Base-by-base conservation (phyloP, 2,329 filamentous ascomycete species). In the Fusarium metavorans region DNA sequence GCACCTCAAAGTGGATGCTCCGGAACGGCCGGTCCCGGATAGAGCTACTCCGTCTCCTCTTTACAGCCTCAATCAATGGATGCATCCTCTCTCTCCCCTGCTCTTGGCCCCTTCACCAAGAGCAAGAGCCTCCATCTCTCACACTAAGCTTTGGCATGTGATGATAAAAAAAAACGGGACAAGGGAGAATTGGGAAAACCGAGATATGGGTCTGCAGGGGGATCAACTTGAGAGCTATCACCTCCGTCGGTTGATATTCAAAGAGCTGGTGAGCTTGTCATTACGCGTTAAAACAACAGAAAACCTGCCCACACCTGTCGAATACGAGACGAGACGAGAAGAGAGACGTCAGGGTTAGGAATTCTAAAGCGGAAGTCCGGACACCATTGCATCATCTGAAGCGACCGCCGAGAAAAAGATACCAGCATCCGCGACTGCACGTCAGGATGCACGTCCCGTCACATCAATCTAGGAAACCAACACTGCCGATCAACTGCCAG, bases 401-500 rank as follows among this genome's bases (percentile, higher is more conserved):
- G 30, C 10, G 25, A 41, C 48, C 35, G 52, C 45, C 62, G 59
- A 61, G n/a, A 64, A 8, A 52, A 68, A 35, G 27, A 59, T 35
- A 56, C 66, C 30, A 62, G 59, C 50, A 66, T 71, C 70, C 56
- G 67, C 64, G 50, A 52, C 70, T 71, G 72, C 57, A 75, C 72
- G 69, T 75, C 72, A 75, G 61, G 45, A 60, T 25, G 72, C 73
- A 74, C 64, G 56, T 48, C 34, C 37, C 20, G 23, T 66, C 61
- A 43, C 30, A 64, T 57, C 60, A 45, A 48, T 64, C 48, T 30
- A 32, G 71, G 73, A 8, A 75, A 68, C 25, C 30, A 58, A 39
- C 64, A 39, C 16, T n/a, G 73, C 41, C 48, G 73, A 75, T 75
- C 73, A 76, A 73, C 70, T 75, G 73, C 72, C 73, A 75, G 54